Conservation (phyloP, 2,329 filamentous ascomycete species). For the Chaetomium strumarium region DNA sequence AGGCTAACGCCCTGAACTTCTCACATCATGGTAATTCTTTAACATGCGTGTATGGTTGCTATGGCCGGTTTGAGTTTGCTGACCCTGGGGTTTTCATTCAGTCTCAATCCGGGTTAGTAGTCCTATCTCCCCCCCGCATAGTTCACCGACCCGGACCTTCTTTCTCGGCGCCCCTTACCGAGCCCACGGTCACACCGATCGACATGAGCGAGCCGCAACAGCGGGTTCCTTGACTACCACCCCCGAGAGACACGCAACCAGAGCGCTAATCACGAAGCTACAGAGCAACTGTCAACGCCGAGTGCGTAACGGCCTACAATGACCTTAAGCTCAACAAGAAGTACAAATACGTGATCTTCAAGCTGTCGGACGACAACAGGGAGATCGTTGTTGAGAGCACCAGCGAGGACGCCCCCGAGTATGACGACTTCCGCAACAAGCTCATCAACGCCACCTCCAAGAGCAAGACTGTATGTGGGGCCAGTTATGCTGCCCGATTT, state of each 20-base stretch:
- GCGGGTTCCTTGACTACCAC: neutral
- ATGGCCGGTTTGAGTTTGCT: slow-evolving; percentile 3
- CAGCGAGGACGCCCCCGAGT: slow-evolving; percentile 56
- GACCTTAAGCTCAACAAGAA: slow-evolving; percentile 77
- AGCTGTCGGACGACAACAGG: slow-evolving; percentile 77
- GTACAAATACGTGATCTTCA: slow-evolving; percentile 84
- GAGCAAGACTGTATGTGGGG: slow-evolving; percentile 54
- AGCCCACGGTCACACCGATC: neutral
- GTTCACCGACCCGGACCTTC: neutral
- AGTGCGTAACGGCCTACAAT: slow-evolving; percentile 69
- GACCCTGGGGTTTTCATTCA: slow-evolving; percentile 28
- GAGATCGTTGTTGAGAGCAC: slow-evolving; percentile 75
- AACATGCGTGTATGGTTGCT: neutral
- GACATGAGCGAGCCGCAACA: neutral
- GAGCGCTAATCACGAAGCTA: slow-evolving; percentile 9
- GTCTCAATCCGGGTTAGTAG: slow-evolving; percentile 65
- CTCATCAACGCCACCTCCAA: slow-evolving; percentile 68
- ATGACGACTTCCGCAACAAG: slow-evolving; percentile 68
- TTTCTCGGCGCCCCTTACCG: neutral
- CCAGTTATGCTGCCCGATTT: neutral
- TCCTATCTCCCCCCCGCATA: neutral
- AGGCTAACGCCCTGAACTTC: neutral
- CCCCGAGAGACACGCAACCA: neutral
- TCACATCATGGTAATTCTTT: slow-evolving; percentile 21
- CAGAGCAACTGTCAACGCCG: slow-evolving; percentile 66